phyloP scores from a whole-genome alignment of 208 protist genomes.

The Crithidia acanthocephali region DNA sequence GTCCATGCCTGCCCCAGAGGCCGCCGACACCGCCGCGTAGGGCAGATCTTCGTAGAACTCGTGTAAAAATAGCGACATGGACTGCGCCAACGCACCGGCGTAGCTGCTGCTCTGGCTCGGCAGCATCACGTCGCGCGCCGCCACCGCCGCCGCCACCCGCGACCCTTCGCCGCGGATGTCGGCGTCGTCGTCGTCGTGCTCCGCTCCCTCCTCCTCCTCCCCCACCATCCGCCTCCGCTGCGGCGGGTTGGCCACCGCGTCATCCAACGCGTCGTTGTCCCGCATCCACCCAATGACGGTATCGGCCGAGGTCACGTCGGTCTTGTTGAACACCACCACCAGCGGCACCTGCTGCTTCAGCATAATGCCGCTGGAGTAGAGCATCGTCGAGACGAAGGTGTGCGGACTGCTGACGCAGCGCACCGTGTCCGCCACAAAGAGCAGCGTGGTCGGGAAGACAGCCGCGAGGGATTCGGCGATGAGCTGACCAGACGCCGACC shows the following conservation, averaged over 20 bases:
- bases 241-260: conserved; percentile 60
- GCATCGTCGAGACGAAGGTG: conserved; percentile 99
- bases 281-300: conserved; percentile 95
- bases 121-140: conserved; percentile 11
- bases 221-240: not conserved
- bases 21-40: conserved; percentile 93
- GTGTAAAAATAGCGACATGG: conserved; percentile 97
- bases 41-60: conserved; percentile 96
- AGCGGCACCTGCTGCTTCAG: conserved; percentile 99
- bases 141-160: conserved; percentile 20
- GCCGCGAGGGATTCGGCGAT: conserved; percentile 96
- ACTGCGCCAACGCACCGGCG: conserved; percentile 90
- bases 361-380: conserved; percentile 98
- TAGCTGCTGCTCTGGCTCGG: conserved; percentile 59
- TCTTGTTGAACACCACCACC: conserved; percentile 98
- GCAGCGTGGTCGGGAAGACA: conserved; percentile 94
- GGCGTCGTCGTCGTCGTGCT: conserved; percentile 12
- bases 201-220: not conserved
- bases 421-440: conserved; percentile 98
- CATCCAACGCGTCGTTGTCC: conserved; percentile 91
- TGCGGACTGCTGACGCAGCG: conserved; percentile 90
- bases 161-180: conserved; percentile 22
- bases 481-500: conserved; percentile 98
- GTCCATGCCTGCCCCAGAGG: conserved; percentile 91
- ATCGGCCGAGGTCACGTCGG: conserved; percentile 90